Base-by-base conservation (phyloP, 345 rosid genomes). In the Laguncularia racemosa region DNA sequence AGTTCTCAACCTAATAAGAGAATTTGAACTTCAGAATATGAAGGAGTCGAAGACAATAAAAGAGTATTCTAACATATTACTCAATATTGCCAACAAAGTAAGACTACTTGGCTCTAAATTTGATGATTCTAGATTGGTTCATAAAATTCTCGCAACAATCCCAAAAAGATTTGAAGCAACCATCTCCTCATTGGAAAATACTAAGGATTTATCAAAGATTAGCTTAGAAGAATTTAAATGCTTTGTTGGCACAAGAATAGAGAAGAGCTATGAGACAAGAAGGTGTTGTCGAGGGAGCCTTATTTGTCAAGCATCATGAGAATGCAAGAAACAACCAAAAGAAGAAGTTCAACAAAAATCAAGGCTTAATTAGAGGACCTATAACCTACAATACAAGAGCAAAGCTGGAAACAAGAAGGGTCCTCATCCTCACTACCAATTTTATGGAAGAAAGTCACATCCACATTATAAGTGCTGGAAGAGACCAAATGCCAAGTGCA, bases 11-110 rank as follows among this genome's bases (percentile, higher is more conserved):
- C 2, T 55, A 0, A 55, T 9, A 16, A 55, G 55, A 5, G 60
- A 63, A 15, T 55, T 63, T 49, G 40, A 63, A 16, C 17, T 23
- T 2, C 20, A 21, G 10, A 45, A 33, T 2, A 55, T 63, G 50
- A 55, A 54, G 13, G 54, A 63, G 19, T 16, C 8, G 0, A 40
- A 56, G 38, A 16, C 3, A 0, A 13, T 55, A 0, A 47, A 38
- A 3, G 55, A 55, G 3, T 48, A 46, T 16, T 33, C 13, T 1
- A 21, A 55, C 14, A 19, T 1, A 0, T 12, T 52, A 21, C 20
- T 55, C 14, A 3, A 19, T 1, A 28, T 19, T 14, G 50, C 18
- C 6, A 9, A 54, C 48, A 17, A 50, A 17, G 28, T 28, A 3
- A 23, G 57, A 46, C 46, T n/a, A 13, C 28, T 17, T 1, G 47